Evolutionary conservation across 176 grass and related monocot genomes (phyloP).

Genomic region (Aegilops longissima): DNA sequence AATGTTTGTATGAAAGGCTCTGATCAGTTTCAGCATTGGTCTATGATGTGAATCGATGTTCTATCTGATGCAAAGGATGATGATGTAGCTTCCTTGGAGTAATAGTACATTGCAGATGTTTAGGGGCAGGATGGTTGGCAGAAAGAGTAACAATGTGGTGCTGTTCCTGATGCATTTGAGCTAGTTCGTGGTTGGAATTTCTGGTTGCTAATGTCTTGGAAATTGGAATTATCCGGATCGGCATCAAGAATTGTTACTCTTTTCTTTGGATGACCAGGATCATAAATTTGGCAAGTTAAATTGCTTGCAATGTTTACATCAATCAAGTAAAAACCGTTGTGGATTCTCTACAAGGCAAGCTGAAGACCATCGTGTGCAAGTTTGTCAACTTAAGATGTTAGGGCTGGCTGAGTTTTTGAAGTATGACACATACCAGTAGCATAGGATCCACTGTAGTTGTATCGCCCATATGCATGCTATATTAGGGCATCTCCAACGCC

Average conservation of each 20-base stretch:
- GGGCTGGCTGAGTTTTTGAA: conserved; percentile 10
- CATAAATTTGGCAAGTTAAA: conserved; percentile 6
- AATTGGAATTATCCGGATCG: neutral
- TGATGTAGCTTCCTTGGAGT: conserved; percentile 15
- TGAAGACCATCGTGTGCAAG: neutral
- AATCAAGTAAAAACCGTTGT: neutral
- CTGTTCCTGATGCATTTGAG: conserved; percentile 24
- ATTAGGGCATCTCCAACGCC: neutral
- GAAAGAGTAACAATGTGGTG: conserved; percentile 14
- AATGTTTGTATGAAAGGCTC: neutral
- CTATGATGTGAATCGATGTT: conserved; percentile 20
- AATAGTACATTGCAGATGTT: conserved; percentile 25
- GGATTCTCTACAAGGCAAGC: neutral
- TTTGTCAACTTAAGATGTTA: conserved; percentile 25
- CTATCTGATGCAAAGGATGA: neutral
- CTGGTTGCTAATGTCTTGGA: conserved; percentile 25
- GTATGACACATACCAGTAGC: neutral
- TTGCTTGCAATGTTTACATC: neutral
- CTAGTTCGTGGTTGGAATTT: neutral
- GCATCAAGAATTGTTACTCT: neutral
- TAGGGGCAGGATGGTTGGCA: conserved; percentile 1
- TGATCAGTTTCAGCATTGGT: conserved; percentile 11
- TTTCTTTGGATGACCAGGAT: conserved; percentile 14
- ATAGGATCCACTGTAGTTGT: neutral
- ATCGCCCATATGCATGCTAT: neutral